Evolutionary conservation across 768 basidiomycete species (phyloP).

Genomic region (Suillus plorans): DNA sequence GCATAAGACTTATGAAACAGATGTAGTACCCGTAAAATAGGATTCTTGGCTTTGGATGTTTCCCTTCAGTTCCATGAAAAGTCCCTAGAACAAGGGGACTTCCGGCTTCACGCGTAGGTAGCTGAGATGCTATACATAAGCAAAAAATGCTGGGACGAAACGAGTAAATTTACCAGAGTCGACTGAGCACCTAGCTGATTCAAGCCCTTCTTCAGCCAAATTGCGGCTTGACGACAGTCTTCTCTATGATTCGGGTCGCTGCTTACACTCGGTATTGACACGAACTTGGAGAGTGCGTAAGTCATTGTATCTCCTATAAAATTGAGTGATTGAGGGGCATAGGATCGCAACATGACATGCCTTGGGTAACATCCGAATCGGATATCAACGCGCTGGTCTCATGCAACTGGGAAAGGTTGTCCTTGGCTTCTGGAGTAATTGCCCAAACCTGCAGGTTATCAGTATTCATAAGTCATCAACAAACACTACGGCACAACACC

Average conservation of each 20-base stretch:
- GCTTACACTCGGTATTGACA: constrained; percentile 87
- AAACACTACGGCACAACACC: constrained; percentile 38
- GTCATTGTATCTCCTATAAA: constrained; percentile 60
- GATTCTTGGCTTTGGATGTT: constrained; percentile 64
- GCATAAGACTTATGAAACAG: neutral
- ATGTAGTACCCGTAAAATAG: constrained; percentile 80
- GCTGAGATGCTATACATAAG: constrained; percentile 37
- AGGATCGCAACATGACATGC: constrained; percentile 17
- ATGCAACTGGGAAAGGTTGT: neutral
- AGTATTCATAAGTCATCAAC: neutral
- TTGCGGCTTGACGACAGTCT: constrained; percentile 91
- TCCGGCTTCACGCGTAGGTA: constrained; percentile 71
- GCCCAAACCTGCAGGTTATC: constrained; percentile 51
- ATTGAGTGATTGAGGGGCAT: constrained; percentile 5
- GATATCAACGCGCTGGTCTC: neutral
- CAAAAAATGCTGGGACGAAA: neutral
- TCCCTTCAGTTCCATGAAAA: constrained; percentile 69
- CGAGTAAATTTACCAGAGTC: constrained; percentile 51
- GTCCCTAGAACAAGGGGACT: constrained; percentile 91
- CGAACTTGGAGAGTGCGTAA: constrained; percentile 80
- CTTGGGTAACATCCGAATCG: constrained; percentile 1
- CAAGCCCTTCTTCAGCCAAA: constrained; percentile 88
- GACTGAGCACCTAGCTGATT: constrained; percentile 86
- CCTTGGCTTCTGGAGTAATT: constrained; percentile 29
- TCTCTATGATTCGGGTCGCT: constrained; percentile 64